These are phyloP conservation scores for Recurvomyces mirabilis DNA, from an alignment of 495 filamentous ascomycete genomes.

Conservation along the genomic window DNA sequence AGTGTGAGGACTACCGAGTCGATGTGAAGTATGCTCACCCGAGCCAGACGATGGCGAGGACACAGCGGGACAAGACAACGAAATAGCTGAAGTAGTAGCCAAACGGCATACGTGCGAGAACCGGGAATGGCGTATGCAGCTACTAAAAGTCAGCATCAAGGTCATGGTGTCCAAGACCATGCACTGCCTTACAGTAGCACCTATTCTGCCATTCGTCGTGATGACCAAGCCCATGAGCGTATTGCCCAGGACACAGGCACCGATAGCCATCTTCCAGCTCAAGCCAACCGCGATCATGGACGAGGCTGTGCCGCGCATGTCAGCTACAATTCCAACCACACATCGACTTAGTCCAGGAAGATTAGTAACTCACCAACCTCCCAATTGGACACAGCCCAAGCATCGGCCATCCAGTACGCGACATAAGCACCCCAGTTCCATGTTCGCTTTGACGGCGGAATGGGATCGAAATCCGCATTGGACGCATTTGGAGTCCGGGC, in stretches of 20 bases:
- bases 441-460: slow-evolving; percentile 20
- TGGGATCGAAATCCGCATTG: slow-evolving; percentile 23
- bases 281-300: slow-evolving; percentile 20
- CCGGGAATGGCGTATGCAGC: slow-evolving; percentile 22
- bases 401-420: slow-evolving; percentile 24
- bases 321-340: not conserved
- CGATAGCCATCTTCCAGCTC: slow-evolving; percentile 21
- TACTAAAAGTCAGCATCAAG: not conserved
- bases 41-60: slow-evolving; percentile 22
- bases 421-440: slow-evolving; percentile 10
- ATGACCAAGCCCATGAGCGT: slow-evolving; percentile 21
- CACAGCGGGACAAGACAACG: slow-evolving; percentile 17
- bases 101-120: slow-evolving; percentile 19
- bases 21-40: slow-evolving; percentile 1
- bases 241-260: slow-evolving; percentile 21
- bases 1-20: not conserved
- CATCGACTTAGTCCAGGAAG: not conserved
- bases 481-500: slow-evolving; percentile 9
- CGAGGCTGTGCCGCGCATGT: slow-evolving; percentile 17
- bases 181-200: not conserved
- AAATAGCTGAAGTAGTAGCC: slow-evolving; percentile 26
- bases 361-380: slow-evolving; percentile 21
- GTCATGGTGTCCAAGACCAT: not conserved
- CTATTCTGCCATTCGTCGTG: slow-evolving; percentile 21
- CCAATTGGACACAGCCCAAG: slow-evolving; percentile 24